Percentiles rank a stretch among this genome's conserved stretches.
Evolutionary conservation across 352 stramenopile genomes (phyloP).

Genomic region (Globisporangium abappressorium): DNA sequence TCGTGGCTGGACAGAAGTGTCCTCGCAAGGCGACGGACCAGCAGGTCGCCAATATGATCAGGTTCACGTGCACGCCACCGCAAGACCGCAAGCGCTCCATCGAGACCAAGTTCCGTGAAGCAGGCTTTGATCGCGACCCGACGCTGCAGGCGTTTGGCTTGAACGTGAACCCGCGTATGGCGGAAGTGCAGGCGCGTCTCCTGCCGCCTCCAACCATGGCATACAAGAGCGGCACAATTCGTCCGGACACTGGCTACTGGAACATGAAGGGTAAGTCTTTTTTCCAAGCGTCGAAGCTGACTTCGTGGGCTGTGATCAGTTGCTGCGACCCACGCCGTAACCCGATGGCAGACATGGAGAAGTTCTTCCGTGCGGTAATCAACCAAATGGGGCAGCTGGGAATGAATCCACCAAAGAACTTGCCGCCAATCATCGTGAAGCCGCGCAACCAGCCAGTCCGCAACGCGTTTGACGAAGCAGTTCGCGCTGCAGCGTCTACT

Average conservation of each 20-base stretch:
- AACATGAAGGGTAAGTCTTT: constrained; percentile 70
- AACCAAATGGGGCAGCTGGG: constrained; percentile 50
- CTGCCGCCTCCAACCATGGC: constrained; percentile 44
- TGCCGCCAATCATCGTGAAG: constrained; percentile 46
- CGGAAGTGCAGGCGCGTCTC: constrained; percentile 42
- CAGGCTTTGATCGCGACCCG: constrained; percentile 52
- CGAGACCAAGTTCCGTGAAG: constrained; percentile 54
- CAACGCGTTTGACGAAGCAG: constrained; percentile 36
- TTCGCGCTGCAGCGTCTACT: constrained; percentile 26
- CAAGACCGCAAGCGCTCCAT: constrained; percentile 58
- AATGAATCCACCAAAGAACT: constrained; percentile 34
- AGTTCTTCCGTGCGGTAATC: constrained; percentile 64
- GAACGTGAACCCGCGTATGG: constrained; percentile 52
- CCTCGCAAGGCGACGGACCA: constrained; percentile 75
- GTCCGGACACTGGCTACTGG: constrained; percentile 57
- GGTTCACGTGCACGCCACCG: constrained; percentile 54
- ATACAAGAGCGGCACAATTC: constrained; percentile 48
- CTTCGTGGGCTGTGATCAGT: constrained; percentile 53
- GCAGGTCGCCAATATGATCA: constrained; percentile 84
- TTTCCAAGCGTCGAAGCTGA: constrained; percentile 33
- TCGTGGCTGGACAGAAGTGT: constrained; percentile 68
- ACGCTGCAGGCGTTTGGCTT: constrained; percentile 55
- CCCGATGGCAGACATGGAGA: constrained; percentile 26
- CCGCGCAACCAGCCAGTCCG: constrained; percentile 33
- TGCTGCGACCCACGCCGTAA: constrained; percentile 44